Evolutionary conservation across 257 asterid species (phyloP).

Genomic region (Hygrophila difformis): DNA sequence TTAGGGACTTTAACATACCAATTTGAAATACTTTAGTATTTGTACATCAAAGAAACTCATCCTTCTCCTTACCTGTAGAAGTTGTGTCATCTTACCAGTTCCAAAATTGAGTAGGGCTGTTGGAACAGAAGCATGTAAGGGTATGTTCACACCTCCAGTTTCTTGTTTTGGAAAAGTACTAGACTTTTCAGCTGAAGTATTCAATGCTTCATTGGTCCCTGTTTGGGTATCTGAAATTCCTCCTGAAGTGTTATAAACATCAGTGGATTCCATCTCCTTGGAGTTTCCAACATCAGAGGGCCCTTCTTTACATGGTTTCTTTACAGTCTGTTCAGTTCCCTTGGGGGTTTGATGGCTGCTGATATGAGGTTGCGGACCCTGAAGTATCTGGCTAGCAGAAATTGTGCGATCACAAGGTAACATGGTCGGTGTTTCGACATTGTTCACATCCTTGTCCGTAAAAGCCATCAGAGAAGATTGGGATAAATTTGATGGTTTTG

Average conservation of each 20-base stretch:
- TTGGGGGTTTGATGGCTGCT: slow-evolving; percentile 25
- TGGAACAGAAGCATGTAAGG: slow-evolving; percentile 19
- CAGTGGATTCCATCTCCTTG: slow-evolving; percentile 21
- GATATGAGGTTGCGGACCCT: slow-evolving; percentile 24
- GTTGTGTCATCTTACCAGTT: slow-evolving; percentile 90
- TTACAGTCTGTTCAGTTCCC: slow-evolving; percentile 23
- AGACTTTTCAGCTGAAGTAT: slow-evolving; percentile 33
- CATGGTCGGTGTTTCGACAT: slow-evolving; percentile 58
- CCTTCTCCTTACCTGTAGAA: slow-evolving; percentile 53
- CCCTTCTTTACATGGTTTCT: slow-evolving; percentile 16
- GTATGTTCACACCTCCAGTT: slow-evolving; percentile 17
- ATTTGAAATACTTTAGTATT: no score
- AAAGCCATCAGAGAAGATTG: neutral
- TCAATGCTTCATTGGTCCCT: slow-evolving; percentile 23
- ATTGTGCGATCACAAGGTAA: slow-evolving; percentile 48
- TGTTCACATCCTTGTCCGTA: slow-evolving; percentile 47
- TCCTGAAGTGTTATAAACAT: slow-evolving; percentile 31
- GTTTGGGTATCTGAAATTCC: slow-evolving; percentile 32
- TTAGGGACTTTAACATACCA: neutral
- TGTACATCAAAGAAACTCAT: no score
- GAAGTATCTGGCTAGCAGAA: slow-evolving; percentile 35
- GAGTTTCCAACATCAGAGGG: slow-evolving; percentile 16
- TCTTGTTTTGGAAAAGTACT: slow-evolving; percentile 24
- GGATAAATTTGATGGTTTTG: neutral
- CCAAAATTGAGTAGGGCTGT: slow-evolving; percentile 40